Conservation (phyloP, 1,139 yeast species). For the Taiozyma sp. region DNA sequence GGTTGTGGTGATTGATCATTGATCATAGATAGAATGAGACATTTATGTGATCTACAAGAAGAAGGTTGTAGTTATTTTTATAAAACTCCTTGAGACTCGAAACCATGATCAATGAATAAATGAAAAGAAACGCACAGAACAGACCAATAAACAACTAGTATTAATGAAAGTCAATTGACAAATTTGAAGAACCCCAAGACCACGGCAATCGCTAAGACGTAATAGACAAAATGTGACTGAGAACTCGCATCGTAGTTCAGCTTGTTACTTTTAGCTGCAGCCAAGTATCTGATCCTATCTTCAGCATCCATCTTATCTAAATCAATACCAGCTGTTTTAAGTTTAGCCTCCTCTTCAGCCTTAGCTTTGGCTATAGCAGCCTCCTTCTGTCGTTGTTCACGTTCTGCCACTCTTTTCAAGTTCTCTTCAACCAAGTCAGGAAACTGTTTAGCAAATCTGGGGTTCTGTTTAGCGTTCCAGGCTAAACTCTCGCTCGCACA, state of each 20-base stretch:
- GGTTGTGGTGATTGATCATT: background rate
- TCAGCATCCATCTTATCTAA: slow-evolving; percentile 39
- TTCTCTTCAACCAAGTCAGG: slow-evolving; percentile 60
- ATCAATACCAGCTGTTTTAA: slow-evolving; percentile 6
- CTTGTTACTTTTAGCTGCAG: slow-evolving; percentile 10
- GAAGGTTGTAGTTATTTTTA: background rate
- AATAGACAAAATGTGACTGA: slow-evolving; percentile 25
- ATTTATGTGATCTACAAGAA: too few relatives aligned
- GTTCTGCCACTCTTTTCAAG: slow-evolving; percentile 23
- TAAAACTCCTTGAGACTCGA: background rate
- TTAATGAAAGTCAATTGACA: slow-evolving; percentile 6
- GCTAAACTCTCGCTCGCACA: slow-evolving; percentile 50
- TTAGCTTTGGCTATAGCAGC: slow-evolving; percentile 3
- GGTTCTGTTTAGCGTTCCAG: slow-evolving; percentile 51
- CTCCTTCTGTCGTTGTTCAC: slow-evolving; percentile 9
- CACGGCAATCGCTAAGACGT: slow-evolving; percentile 28
- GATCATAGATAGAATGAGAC: background rate
- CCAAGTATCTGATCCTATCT: slow-evolving; percentile 38
- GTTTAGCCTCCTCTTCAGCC: slow-evolving; percentile 12
- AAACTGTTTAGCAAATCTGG: slow-evolving; percentile 55
- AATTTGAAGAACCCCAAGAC: slow-evolving; percentile 23
- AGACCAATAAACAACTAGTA: background rate
- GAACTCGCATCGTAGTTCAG: slow-evolving; percentile 7
- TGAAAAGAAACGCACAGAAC: background rate
- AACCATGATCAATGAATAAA: background rate